Base-by-base conservation (phyloP, 2,329 filamentous ascomycete genomes). In the Pseudophaeomoniella oleicola region DNA sequence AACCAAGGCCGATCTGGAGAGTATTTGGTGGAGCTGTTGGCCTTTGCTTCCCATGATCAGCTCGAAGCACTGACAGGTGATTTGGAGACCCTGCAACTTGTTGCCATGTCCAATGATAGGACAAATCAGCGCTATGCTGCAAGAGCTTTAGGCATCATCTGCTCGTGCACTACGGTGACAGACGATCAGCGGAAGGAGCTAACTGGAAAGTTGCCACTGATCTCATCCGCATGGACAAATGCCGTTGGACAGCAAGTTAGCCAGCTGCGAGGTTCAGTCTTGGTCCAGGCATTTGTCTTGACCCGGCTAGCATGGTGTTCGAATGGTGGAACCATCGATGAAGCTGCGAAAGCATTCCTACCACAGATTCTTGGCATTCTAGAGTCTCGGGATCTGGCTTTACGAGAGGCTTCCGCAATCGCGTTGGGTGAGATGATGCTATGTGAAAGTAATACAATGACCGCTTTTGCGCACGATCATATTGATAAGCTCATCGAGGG, bases 141-240 rank as follows among this genome's bases (percentile, higher is more conserved):
- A 12, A 76, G 75, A 41, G 71, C 75, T 0, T 74, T 86, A 46
- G 87, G 86, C 1, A 79, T 94, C 10, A 58, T 94, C 4, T 75
- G 72, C 1, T 79, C 84, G 0, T 81, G 88, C 52, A 50, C 57
- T 18, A 49, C 55, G 3, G 57, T 59, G 39, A 47, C 64, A 2
- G 45, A 58, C 0, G 49, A 55, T 10, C 49, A 59, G 3, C 47
- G 76, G 10, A 48, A 58, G 5, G 56, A 54, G 12, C 55, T 63
- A 5, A 50, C 75, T 16, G 44, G 55, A 12, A 49, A 57, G 0
- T 58, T 80, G 11, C 57, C 72, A 4, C 49, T 55, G 12, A 63
- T 65, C 12, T 50, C 68, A 1, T 47, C 58, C 32, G 51, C 51
- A 3, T 80, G 78, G 72, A 58, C 70, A 36, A 63, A 60, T 10